Base-by-base conservation (phyloP, 257 asterid genomes). In the Leonotis leonurus region DNA sequence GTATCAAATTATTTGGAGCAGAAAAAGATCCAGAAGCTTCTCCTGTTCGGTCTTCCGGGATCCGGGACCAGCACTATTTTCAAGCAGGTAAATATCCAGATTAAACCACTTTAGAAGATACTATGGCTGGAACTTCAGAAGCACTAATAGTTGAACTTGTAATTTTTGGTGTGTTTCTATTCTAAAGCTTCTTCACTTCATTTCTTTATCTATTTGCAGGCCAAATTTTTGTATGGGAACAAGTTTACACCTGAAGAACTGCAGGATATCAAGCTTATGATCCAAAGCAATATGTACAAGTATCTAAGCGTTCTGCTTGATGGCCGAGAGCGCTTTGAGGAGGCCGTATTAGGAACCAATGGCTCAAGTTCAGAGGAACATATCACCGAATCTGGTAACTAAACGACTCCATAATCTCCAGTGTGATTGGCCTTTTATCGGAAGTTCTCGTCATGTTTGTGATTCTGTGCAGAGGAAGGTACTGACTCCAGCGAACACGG, bases 21-120 rank as follows among this genome's bases (percentile, higher is more conserved):
- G 79, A 88, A 77, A 74, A 83, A 75, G 70, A 61, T 43, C 73
- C 96, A 88, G 70, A 88, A 83, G 70, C 83, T 85, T 68, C 96
- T 88, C 61, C 79, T 88, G 56, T 82, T 88, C 37, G 96, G 96
- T 35, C 90, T 83, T 62, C 88, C 77, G 17, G 90, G 96, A 52
- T 85, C 95, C 58, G 96, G 96, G 41, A 88, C 96, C 41, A 85
- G 95, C 75, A 88, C 96, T 27, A 85, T 88, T 22, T 85, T 88
- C 74, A 88, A 85, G 72, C 96, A 88, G 94, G 96, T 83, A 77
- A n/a, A n/a, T n/a, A n/a, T n/a, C n/a, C n/a, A n/a, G n/a, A 16
- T 40, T 25, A 26, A 63, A 41, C 20, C 62, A 10, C 58, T 44
- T 41, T 24, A n/a, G 36, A 32, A 16, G 55, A 13, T 13, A 33